Percentiles rank a stretch among this genome's conserved stretches.
phyloP scores from a whole-genome alignment of 2,329 filamentous ascomycete species.

The Fusarium sp. region DNA sequence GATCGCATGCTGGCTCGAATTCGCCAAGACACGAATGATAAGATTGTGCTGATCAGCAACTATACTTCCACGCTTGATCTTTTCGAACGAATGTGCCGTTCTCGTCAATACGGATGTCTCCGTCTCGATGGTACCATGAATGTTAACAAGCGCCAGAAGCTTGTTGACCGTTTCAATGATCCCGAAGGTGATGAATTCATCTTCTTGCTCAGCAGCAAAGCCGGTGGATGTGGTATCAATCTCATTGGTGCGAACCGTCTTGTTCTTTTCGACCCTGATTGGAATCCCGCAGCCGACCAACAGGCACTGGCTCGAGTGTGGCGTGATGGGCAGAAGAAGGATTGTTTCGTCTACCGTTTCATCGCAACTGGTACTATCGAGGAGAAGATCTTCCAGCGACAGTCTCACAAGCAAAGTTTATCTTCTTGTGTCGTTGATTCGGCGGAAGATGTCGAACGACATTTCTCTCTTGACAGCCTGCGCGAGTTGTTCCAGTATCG shows the following conservation, averaged over 20 bases:
- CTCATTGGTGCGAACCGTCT: conserved; percentile 94
- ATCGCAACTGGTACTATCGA: conserved; percentile 98
- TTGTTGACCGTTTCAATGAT: conserved; percentile 98
- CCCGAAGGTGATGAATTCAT: conserved; percentile 91
- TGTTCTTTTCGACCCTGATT: conserved; percentile 95
- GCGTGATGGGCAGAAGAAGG: conserved; percentile 99
- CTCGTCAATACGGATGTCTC: conserved; percentile 84
- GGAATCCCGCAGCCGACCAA: conserved; percentile 98
- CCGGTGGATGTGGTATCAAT: conserved; percentile 95
- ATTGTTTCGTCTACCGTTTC: conserved; percentile 99
- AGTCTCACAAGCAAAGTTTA: conserved; percentile 96
- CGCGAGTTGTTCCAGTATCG: conserved; percentile 96
- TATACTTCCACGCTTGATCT: conserved; percentile 97
- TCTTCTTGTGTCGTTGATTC: conserved; percentile 97
- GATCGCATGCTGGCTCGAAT: conserved; percentile 98
- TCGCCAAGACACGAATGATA: conserved; percentile 95
- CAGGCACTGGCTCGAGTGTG: conserved; percentile 97
- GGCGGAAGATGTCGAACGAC: conserved; percentile 95
- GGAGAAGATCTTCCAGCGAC: conserved; percentile 98
- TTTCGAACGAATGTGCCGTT: conserved; percentile 90
- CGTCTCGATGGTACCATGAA: conserved; percentile 98
- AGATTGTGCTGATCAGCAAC: conserved; percentile 98
- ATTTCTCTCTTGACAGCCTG: conserved; percentile 92
- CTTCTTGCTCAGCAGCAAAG: conserved; percentile 96
- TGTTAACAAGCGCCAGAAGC: conserved; percentile 94